Percentiles rank a stretch among this genome's conserved stretches.
Conservation (phyloP, 495 filamentous ascomycete genomes). For the Neurospora pannonica region DNA sequence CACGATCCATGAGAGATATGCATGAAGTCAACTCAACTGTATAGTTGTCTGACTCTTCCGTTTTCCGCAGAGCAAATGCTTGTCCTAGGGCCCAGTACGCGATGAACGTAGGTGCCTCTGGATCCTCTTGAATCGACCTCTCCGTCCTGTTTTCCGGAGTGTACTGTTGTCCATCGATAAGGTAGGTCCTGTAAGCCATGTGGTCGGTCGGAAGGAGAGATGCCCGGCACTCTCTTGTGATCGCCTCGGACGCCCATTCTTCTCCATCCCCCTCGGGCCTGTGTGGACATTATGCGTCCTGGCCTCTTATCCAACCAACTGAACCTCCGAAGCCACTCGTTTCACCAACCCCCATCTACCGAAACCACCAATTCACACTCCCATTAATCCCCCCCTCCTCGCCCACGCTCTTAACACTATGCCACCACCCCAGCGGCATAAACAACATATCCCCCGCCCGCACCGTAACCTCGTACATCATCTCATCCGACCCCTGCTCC, state of each 20-base stretch:
- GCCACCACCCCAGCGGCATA: conserved; percentile 94
- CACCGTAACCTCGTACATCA: conserved; percentile 42
- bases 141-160: neutral
- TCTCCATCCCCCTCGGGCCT: neutral
- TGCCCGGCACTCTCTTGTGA: neutral
- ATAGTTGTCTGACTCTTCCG: neutral
- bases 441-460: conserved; percentile 65
- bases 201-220: neutral
- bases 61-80: neutral
- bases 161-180: neutral
- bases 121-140: neutral
- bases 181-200: neutral
- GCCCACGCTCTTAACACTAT: conserved; percentile 66
- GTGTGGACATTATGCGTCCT: too few relatives aligned
- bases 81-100: neutral
- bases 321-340: neutral
- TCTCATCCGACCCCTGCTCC: conserved; percentile 8
- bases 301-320: neutral
- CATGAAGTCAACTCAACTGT: neutral
- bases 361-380: conserved; percentile 91
- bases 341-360: conserved; percentile 10
- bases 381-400: conserved; percentile 22
- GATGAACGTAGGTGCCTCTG: neutral
- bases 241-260: neutral
- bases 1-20: neutral